Evolutionary conservation across 176 grass and related monocot species (phyloP).

Genomic region (Triticum timopheevii): DNA sequence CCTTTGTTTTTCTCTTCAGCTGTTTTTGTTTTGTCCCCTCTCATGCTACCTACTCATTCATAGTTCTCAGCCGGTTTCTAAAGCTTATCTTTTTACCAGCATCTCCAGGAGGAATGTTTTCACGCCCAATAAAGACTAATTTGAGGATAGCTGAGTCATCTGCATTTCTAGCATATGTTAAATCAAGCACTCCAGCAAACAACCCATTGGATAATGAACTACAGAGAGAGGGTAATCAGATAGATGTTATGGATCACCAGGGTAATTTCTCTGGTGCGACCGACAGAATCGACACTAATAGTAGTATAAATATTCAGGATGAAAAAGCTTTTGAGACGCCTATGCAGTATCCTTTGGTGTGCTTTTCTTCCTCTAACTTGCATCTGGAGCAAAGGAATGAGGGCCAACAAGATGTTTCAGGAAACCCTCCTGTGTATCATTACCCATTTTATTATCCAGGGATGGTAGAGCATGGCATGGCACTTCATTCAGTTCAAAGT

Average conservation of each 20-base stretch:
- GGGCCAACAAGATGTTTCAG: constrained; percentile 49
- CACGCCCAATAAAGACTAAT: constrained; percentile 66
- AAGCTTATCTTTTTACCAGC: constrained; percentile 42
- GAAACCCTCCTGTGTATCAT: constrained; percentile 51
- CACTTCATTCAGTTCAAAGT: constrained; percentile 48
- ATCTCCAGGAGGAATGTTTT: constrained; percentile 58
- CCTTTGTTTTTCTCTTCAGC: not conserved
- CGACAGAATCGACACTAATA: constrained; percentile 36
- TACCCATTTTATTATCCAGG: constrained; percentile 79
- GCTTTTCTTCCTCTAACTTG: constrained; percentile 59
- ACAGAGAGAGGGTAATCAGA: constrained; percentile 41
- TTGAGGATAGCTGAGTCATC: constrained; percentile 80
- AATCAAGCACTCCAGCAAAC: constrained; percentile 45
- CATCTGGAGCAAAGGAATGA: constrained; percentile 63
- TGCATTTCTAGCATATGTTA: constrained; percentile 94
- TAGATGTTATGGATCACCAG: constrained; percentile 28
- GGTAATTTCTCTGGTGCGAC: constrained; percentile 31
- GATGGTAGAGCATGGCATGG: constrained; percentile 57
- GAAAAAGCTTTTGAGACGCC: constrained; percentile 40
- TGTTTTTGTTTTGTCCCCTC: not conserved
- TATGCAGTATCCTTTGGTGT: constrained; percentile 47
- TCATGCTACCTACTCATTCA: not conserved
- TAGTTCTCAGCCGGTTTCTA: constrained; percentile 28
- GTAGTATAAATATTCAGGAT: constrained; percentile 33
- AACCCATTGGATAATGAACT: constrained; percentile 39